Evolutionary conservation across 495 filamentous ascomycete genomes (phyloP), one percentile per base, ranked within the genome.

Genomic region (Penicillium samsonianum): DNA sequence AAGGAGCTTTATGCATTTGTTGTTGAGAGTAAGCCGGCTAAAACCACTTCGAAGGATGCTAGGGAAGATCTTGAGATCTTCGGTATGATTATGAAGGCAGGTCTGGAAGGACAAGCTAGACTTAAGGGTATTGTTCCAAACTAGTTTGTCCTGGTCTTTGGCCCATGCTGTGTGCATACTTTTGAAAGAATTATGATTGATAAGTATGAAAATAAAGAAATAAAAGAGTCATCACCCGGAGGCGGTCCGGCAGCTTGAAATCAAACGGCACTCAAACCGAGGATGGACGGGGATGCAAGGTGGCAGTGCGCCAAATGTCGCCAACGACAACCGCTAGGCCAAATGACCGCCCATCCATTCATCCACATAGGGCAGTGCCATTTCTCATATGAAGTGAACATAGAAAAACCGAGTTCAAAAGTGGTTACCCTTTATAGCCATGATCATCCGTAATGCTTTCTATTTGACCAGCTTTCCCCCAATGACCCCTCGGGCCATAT

Each of bases 41-140:
- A 82, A 63, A 81, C 79, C 11, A 78, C 66, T 1, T 58, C 65
- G 2, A 55, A 57, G 42, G 79, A 81, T 73, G 73, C 79, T n/a
- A 49, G 47, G 41, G 48, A 73, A 46, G 78, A 82, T 58, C 42
- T 82, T 10, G 54, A 61, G 35, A 44, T 65, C n/a, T 61, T 64
- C 30, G 40, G 49, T 1, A 64, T 64, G 61, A 43, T 59, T 20
- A 55, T 63, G 40, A 50, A 49, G 47, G 42, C 45, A 58, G 50
- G 87, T 22, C 5, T 55, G 33, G 53, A 46, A 28, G 53, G 53
- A 28, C 53, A 55, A 20, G 53, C 43, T 40, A 26, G 42, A 38
- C 31, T 55, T n/a, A 37, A 37, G 14, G 26, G 37, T 22, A 5
- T 11, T 11, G 6, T 30, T 17, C 25, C 6, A 17, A 46, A 46